Conservation (phyloP, 1,284 basidiomycete genomes). For the Puccinia novopanici region DNA sequence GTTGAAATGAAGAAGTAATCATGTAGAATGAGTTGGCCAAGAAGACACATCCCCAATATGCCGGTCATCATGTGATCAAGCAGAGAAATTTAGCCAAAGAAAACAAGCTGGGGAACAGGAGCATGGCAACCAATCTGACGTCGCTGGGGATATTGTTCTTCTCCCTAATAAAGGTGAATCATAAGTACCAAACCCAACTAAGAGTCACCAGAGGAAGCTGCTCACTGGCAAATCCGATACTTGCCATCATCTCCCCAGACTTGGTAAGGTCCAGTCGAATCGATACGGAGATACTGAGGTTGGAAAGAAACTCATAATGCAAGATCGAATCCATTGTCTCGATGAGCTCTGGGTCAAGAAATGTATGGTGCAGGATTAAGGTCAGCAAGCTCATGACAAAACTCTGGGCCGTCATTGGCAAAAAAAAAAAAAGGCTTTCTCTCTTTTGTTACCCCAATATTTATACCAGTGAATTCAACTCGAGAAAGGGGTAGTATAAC, state of each 20-base stretch:
- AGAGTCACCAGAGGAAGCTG: too few species aligned
- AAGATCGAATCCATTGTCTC: slow-evolving; percentile 30
- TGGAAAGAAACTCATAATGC: slow-evolving; percentile 25
- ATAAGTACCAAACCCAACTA: background rate
- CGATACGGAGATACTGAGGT: background rate
- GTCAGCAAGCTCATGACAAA: background rate
- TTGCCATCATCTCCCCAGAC: slow-evolving; percentile 16
- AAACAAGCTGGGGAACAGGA: slow-evolving; percentile 8
- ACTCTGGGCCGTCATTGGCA: too few species aligned
- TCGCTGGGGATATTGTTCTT: slow-evolving; percentile 11
- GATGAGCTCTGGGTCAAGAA: background rate
- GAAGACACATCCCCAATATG: background rate
- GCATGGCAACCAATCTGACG: slow-evolving; percentile 2
- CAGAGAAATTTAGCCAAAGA: too few species aligned
- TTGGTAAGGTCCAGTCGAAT: slow-evolving; percentile 12
- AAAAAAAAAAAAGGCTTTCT: too few species aligned
- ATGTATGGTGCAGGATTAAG: background rate
- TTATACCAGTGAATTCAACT: too few species aligned
- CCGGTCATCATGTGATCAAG: background rate
- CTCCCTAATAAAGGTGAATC: background rate
- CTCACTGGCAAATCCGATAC: slow-evolving; percentile 16
- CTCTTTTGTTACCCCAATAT: too few species aligned
- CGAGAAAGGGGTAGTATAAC: too few species aligned
- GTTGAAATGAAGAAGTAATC: too few species aligned
- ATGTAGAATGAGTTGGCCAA: background rate